These are phyloP conservation scores for Malus hybrid DNA, from an alignment of 331 rosid species.

Conservation along the genomic window DNA sequence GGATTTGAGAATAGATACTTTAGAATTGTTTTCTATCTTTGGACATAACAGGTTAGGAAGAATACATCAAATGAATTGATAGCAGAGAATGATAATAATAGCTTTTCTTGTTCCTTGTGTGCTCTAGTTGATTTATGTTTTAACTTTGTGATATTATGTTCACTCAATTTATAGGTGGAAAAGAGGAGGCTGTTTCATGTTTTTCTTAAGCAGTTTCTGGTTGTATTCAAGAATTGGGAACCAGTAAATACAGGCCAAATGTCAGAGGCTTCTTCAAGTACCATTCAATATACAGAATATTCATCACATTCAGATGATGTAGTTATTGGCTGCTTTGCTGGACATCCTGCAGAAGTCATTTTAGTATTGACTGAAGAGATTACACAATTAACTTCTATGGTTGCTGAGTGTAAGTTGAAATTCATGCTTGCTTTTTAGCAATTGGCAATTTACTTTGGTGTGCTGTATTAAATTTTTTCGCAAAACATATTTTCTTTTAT, in stretches of 20 bases:
- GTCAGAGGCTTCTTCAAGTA: constrained; percentile 42
- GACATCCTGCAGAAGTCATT: constrained; percentile 90
- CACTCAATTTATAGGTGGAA: constrained; percentile 54
- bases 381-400: constrained; percentile 54
- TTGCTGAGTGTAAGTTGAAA: constrained; percentile 69
- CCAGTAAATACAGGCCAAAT: constrained; percentile 59
- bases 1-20: not conserved
- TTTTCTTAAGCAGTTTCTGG: constrained; percentile 83
- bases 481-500: not conserved
- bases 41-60: not conserved
- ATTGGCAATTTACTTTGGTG: not conserved
- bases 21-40: not conserved
- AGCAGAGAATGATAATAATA: not conserved
- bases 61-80: no score
- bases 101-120: not conserved
- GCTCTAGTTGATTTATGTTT: not conserved
- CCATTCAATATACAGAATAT: constrained; percentile 34
- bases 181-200: constrained; percentile 75
- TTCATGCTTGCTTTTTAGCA: not conserved
- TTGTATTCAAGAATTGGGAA: constrained; percentile 75
- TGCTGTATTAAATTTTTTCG: not conserved
- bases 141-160: constrained; percentile 1
- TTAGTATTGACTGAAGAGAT: constrained; percentile 68
- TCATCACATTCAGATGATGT: constrained; percentile 42
- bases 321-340: constrained; percentile 78